Evolutionary conservation across 805 yeast genomes (phyloP).

Genomic region (Metschnikowia cubensis): DNA sequence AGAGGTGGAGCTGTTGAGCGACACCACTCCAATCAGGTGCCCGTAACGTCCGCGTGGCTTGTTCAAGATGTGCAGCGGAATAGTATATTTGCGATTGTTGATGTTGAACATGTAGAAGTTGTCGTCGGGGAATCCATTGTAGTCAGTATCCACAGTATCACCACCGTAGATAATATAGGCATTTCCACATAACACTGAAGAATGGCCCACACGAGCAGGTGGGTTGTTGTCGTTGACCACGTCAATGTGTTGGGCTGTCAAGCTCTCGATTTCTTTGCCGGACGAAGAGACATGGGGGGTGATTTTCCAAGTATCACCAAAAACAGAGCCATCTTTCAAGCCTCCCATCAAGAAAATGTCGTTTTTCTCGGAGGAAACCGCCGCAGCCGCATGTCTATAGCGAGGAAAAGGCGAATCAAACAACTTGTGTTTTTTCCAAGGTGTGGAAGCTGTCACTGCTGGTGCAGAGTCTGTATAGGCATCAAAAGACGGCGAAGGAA

Average conservation of each 20-base stretch:
- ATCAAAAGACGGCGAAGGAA: slow-evolving; percentile 6
- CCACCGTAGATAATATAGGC: slow-evolving; percentile 97
- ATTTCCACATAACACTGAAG: slow-evolving; percentile 86
- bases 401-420: slow-evolving; percentile 87
- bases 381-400: slow-evolving; percentile 81
- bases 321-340: slow-evolving; percentile 82
- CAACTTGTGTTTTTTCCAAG: slow-evolving; percentile 66
- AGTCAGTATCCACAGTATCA: slow-evolving; percentile 81
- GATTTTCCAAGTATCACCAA: slow-evolving; percentile 93
- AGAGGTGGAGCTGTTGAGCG: slow-evolving; percentile 40
- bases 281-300: slow-evolving; percentile 40
- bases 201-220: slow-evolving; percentile 96
- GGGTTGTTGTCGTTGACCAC: slow-evolving; percentile 73
- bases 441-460: slow-evolving; percentile 30
- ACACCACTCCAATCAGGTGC: slow-evolving; percentile 78
- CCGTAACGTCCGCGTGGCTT: slow-evolving; percentile 94
- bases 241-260: slow-evolving; percentile 31
- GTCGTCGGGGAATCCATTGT: slow-evolving; percentile 77
- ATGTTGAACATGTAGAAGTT: slow-evolving; percentile 79
- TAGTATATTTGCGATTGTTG: slow-evolving; percentile 42
- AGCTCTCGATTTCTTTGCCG: slow-evolving; percentile 21
- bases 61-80: slow-evolving; percentile 41
- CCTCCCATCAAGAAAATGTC: slow-evolving; percentile 94
- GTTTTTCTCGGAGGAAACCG: slow-evolving; percentile 67
- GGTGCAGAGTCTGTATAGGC: slow-evolving; percentile 6